A percentile compares a stretch with the other conserved stretches of the same genome.
Evolutionary conservation across 306 rosid genomes (phyloP).

Genomic region (Corylus americana): DNA sequence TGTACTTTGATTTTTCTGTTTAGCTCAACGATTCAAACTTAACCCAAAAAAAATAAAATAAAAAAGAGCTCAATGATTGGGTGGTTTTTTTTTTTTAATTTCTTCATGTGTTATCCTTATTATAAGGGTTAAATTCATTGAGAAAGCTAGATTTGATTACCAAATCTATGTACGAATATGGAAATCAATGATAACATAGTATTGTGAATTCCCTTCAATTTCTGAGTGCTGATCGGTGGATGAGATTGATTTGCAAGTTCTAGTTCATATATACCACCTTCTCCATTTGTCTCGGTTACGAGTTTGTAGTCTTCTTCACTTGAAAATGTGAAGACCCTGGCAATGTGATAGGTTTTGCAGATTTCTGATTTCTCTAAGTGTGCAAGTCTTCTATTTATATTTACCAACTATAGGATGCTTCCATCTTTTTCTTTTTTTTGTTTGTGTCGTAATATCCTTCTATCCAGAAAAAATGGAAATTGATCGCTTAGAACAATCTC

Average conservation of each 20-base stretch:
- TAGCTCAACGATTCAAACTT: neutral
- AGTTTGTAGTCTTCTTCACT: too few species aligned
- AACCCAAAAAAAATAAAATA: neutral
- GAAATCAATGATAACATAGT: constrained; percentile 17
- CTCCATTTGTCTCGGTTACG: neutral
- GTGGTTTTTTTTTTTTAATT: constrained; percentile 1
- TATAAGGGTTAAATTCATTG: constrained; percentile 6
- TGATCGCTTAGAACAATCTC: too few species aligned
- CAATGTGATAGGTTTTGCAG: too few species aligned
- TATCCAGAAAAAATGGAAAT: too few species aligned
- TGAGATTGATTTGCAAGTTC: neutral
- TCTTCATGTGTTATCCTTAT: constrained; percentile 20
- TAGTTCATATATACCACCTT: too few species aligned
- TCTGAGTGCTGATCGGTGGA: neutral
- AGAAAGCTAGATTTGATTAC: neutral
- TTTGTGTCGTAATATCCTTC: too few species aligned
- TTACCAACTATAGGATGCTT: too few species aligned
- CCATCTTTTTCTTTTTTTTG: too few species aligned
- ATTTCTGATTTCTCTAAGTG: too few species aligned
- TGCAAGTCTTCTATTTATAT: too few species aligned
- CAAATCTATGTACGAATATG: constrained; percentile 12
- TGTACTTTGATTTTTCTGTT: neutral
- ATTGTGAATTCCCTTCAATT: neutral
- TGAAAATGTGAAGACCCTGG: too few species aligned
- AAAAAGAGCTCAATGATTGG: neutral